Evolutionary conservation across 2,329 filamentous ascomycete species (phyloP), one percentile per base, ranked within the genome.

Genomic region (Davidsoniella eucalypti): DNA sequence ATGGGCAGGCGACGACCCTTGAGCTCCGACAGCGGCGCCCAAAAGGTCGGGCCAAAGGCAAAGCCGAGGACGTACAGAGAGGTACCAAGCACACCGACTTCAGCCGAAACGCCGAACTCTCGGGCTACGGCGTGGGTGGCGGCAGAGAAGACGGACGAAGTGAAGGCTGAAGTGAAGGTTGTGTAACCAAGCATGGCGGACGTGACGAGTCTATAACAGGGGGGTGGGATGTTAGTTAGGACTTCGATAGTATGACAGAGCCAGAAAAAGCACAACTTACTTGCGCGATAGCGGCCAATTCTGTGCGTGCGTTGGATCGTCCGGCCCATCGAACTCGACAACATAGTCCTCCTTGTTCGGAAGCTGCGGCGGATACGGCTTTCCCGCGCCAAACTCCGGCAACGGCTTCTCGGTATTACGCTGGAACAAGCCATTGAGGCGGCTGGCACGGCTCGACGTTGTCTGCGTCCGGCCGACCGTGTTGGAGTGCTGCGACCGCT

Each of bases 201-300:
- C 0, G 80, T 84, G 4, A 75, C 57, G 38, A 87, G 46, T 58
- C 74, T 78, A 52, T 12, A 49, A 18, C 25, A 23, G 7, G 21
- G 46, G 40, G 14, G 21, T 36, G 16, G 6, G 16, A 12, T 47
- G 37, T 42, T 29, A 33, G 43, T 18, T 12, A 41, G 2, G 12
- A 8, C 16, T 42, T 33, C 26, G 29, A 14, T 16, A 10, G 47
- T 17, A n/a, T 18, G 14, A 9, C 12, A 41, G n/a, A 33, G 33
- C 7, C 26, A n/a, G 25, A 38, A 16, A 47, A n/a, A 36, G 8
- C n/a, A 16, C 21, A 2, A 69, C 72, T 59, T 63, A 77, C 78
- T 94, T 94, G 69, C 84, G 88, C 60, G 68, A 75, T 49, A 84
- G 60, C 0, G 83, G 73, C 87, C 87, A 94, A 62, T 94, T 94